phyloP scores from a whole-genome alignment of 345 rosid species.

The Syzygium grande region DNA sequence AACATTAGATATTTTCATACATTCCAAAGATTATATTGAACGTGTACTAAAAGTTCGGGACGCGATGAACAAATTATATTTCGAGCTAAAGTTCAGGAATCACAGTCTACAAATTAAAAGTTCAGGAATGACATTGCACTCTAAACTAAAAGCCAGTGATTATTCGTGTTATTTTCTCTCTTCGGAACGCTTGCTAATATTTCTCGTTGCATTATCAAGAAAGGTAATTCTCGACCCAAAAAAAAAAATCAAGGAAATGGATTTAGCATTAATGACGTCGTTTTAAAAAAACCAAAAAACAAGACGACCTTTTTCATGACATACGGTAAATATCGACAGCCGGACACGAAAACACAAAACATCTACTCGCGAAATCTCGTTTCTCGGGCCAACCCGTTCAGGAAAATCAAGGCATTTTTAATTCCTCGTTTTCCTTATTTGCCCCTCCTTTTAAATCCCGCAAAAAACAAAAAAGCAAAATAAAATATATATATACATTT shows the following conservation, averaged over 20 bases:
- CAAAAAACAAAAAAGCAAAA: no score
- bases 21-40: neutral
- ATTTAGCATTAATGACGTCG: neutral
- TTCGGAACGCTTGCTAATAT: neutral
- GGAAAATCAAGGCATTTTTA: constrained; percentile 33
- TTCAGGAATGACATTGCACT: rapidly evolving
- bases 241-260: neutral
- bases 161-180: rapidly evolving
- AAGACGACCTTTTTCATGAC: no score
- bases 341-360: neutral
- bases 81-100: no score
- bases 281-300: neutral
- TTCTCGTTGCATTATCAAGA: neutral
- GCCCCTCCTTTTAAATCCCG: neutral
- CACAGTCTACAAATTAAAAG: rapidly evolving
- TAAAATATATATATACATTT: no score
- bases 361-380: constrained; percentile 22
- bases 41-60: rapidly evolving
- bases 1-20: rapidly evolving
- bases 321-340: neutral
- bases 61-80: neutral
- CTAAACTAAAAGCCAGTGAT: rapidly evolving
- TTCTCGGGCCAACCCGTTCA: constrained; percentile 44
- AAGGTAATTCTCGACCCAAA: no score
- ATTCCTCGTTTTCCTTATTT: constrained; percentile 18